These are phyloP conservation scores for Cercospora sojina DNA, from an alignment of 2,329 filamentous ascomycete genomes.

Conservation along the genomic window DNA sequence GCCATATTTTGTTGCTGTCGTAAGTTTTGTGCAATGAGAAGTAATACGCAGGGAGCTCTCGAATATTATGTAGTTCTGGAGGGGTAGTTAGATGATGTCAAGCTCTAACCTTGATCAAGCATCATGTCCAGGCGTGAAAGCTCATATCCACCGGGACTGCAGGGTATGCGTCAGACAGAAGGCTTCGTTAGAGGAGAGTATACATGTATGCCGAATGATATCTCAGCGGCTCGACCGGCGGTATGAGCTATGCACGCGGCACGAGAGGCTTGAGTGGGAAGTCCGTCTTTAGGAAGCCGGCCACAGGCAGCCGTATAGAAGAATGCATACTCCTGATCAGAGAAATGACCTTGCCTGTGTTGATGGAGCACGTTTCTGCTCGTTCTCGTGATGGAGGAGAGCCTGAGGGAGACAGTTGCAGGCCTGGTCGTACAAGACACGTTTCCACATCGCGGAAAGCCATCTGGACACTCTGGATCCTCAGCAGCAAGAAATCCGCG, in stretches of 20 bases:
- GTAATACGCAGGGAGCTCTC: background rate
- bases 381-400: background rate
- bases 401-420: background rate
- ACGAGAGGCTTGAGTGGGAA: background rate
- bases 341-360: background rate
- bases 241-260: background rate
- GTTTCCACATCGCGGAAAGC: too few species aligned
- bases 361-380: background rate
- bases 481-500: too few species aligned
- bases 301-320: background rate
- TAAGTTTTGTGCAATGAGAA: background rate
- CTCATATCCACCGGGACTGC: background rate
- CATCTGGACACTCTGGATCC: too few species aligned
- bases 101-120: slow-evolving; percentile 4
- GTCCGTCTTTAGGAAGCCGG: background rate
- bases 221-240: background rate
- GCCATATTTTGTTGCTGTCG: slow-evolving; percentile 22
- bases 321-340: background rate
- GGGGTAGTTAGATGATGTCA: background rate
- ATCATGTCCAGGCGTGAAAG: background rate
- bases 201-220: background rate
- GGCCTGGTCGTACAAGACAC: background rate
- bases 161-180: background rate
- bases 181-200: background rate
- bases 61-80: background rate